phyloP scores from a whole-genome alignment of 768 basidiomycete species.

The Rhodotorula kratochvilovae region DNA sequence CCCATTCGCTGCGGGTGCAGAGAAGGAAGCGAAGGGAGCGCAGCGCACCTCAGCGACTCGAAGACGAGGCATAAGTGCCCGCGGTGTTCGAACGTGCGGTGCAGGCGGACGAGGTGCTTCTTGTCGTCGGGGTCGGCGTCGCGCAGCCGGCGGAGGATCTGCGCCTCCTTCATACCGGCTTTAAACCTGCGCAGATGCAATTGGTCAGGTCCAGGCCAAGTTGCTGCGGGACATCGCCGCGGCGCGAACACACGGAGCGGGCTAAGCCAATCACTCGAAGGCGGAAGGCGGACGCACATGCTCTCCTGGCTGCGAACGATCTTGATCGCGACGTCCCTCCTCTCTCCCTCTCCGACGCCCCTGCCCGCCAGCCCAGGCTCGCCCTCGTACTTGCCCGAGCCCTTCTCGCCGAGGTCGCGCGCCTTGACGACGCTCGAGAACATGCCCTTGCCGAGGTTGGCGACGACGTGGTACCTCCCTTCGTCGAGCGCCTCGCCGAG shows the following conservation, averaged over 20 bases:
- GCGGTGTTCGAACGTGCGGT: slow-evolving; percentile 92
- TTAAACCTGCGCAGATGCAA: slow-evolving; percentile 64
- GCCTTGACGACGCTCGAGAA: slow-evolving; percentile 95
- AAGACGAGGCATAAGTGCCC: slow-evolving; percentile 96
- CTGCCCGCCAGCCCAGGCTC: slow-evolving; percentile 64
- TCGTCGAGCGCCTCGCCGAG: slow-evolving; percentile 90
- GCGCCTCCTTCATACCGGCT: slow-evolving; percentile 84
- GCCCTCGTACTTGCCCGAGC: slow-evolving; percentile 63
- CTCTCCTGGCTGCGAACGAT: slow-evolving; percentile 92
- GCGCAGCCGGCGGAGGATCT: slow-evolving; percentile 77
- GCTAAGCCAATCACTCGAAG: no score
- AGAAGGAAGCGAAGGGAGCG: not conserved
- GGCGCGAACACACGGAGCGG: no score
- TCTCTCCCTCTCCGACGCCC: slow-evolving; percentile 54
- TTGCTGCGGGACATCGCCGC: no score
- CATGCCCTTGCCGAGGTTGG: slow-evolving; percentile 96
- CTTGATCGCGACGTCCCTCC: slow-evolving; percentile 87
- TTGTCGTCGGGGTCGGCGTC: slow-evolving; percentile 94
- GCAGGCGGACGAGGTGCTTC: slow-evolving; percentile 89
- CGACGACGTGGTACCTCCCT: slow-evolving; percentile 89
- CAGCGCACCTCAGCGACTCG: slow-evolving; percentile 76
- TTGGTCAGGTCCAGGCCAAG: not conserved
- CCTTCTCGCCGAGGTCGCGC: slow-evolving; percentile 53
- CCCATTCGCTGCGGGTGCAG: no score
- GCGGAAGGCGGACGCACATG: slow-evolving; percentile 63